Conservation (phyloP, 148 eudicot genomes). For the Cornus controversa region DNA sequence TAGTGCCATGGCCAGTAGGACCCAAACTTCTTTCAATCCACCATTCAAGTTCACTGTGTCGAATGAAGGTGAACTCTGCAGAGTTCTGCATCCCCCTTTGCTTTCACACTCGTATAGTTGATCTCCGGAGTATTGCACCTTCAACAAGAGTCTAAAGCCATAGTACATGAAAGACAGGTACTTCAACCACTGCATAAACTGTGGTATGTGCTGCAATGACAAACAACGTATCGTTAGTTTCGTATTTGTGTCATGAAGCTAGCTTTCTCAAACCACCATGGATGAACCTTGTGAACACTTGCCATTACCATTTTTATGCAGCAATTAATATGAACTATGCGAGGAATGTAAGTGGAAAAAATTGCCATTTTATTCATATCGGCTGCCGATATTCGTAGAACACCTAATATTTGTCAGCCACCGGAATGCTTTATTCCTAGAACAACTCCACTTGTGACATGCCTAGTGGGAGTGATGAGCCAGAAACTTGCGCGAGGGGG, state of each 20-base stretch:
- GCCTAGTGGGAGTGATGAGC: too few relatives aligned
- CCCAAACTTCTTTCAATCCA: constrained; percentile 88
- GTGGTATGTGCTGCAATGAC: constrained; percentile 80
- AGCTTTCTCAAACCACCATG: too few relatives aligned
- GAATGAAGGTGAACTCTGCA: constrained; percentile 94
- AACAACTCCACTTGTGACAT: too few relatives aligned
- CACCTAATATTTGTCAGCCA: too few relatives aligned
- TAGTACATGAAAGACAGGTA: constrained; percentile 88
- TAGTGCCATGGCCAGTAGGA: constrained; percentile 78
- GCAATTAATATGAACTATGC: too few relatives aligned
- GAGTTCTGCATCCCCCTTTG: constrained; percentile 62
- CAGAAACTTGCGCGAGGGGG: too few relatives aligned
- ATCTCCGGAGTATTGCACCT: constrained; percentile 85
- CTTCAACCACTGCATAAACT: constrained; percentile 89
- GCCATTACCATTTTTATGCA: too few relatives aligned
- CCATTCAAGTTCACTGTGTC: constrained; percentile 77
- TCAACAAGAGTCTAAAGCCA: constrained; percentile 59
- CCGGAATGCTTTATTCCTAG: too few relatives aligned
- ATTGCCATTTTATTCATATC: background rate
- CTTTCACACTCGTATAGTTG: constrained; percentile 76
- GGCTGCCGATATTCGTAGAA: background rate
- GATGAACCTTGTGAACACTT: too few relatives aligned
- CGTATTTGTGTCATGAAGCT: background rate
- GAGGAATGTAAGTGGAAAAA: too few relatives aligned
- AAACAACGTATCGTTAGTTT: background rate